These are phyloP conservation scores for Trichoderma arundinaceum DNA, from an alignment of 2,329 filamentous ascomycete species.

Conservation along the genomic window DNA sequence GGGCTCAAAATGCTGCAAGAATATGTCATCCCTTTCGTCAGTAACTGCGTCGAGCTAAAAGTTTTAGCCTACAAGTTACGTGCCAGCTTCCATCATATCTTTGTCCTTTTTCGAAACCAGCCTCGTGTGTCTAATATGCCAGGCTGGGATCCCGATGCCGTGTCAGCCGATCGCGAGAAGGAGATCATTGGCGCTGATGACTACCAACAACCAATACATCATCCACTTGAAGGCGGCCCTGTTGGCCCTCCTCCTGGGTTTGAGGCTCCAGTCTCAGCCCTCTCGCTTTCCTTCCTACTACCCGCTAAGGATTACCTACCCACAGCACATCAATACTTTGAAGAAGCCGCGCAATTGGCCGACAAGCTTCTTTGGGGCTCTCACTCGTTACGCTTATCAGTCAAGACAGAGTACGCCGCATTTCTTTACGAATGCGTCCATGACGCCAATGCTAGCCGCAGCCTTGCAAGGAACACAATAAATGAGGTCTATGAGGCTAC, in stretches of 20 bases:
- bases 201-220: slow-evolving; percentile 48
- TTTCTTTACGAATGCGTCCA: slow-evolving; percentile 94
- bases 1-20: slow-evolving; percentile 85
- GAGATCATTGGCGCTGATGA: slow-evolving; percentile 55
- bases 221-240: slow-evolving; percentile 62
- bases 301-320: slow-evolving; percentile 82
- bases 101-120: slow-evolving; percentile 93
- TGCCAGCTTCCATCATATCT: slow-evolving; percentile 95
- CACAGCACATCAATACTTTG: slow-evolving; percentile 80
- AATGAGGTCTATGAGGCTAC: slow-evolving; percentile 88
- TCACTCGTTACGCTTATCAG: slow-evolving; percentile 85
- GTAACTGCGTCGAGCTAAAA: slow-evolving; percentile 79
- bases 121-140: slow-evolving; percentile 72
- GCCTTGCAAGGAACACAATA: slow-evolving; percentile 81
- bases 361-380: slow-evolving; percentile 81
- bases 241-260: slow-evolving; percentile 64
- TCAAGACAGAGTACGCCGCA: slow-evolving; percentile 89
- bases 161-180: slow-evolving; percentile 50
- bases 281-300: slow-evolving; percentile 75
- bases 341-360: slow-evolving; percentile 75
- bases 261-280: slow-evolving; percentile 45
- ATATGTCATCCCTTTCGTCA: slow-evolving; percentile 85
- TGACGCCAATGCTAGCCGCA: slow-evolving; percentile 76
- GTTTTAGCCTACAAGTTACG: slow-evolving; percentile 90
- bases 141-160: slow-evolving; percentile 56